A percentile compares a stretch with the other conserved stretches of the same genome.
Evolutionary conservation across 768 basidiomycete genomes (phyloP).

Genomic region (Mycena polygramma): DNA sequence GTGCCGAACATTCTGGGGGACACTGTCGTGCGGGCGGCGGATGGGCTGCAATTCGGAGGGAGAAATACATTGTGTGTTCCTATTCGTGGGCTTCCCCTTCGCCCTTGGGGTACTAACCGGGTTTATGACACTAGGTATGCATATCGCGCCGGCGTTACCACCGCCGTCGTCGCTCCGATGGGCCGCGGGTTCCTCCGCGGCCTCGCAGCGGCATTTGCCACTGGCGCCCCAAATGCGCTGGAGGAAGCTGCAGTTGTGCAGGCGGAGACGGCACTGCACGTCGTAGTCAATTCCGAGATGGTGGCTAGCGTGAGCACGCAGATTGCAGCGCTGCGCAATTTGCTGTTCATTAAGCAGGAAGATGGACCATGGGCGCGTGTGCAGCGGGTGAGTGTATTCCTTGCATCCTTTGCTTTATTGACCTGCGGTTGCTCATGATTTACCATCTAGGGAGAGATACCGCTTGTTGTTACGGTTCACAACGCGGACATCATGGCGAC

Average conservation of each 20-base stretch:
- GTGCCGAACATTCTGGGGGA: slow-evolving; percentile 52
- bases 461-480: slow-evolving; percentile 75
- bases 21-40: slow-evolving; percentile 70
- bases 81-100: slow-evolving; percentile 32
- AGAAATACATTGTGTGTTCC: slow-evolving; percentile 62
- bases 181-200: slow-evolving; percentile 72
- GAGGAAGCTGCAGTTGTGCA: slow-evolving; percentile 75
- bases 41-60: slow-evolving; percentile 69
- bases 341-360: slow-evolving; percentile 53
- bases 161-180: slow-evolving; percentile 71
- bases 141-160: slow-evolving; percentile 81
- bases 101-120: neutral
- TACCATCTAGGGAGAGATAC: slow-evolving; percentile 63
- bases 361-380: slow-evolving; percentile 52
- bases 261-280: slow-evolving; percentile 74
- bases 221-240: slow-evolving; percentile 70
- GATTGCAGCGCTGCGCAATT: slow-evolving; percentile 65
- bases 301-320: slow-evolving; percentile 71
- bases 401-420: no score
- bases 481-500: slow-evolving; percentile 84
- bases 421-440: neutral
- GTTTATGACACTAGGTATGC: slow-evolving; percentile 64
- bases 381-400: no score
- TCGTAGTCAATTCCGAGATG: slow-evolving; percentile 54
- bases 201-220: slow-evolving; percentile 71